phyloP scores from a whole-genome alignment of 306 rosid species.

The Sphenostylis stenocarpa region DNA sequence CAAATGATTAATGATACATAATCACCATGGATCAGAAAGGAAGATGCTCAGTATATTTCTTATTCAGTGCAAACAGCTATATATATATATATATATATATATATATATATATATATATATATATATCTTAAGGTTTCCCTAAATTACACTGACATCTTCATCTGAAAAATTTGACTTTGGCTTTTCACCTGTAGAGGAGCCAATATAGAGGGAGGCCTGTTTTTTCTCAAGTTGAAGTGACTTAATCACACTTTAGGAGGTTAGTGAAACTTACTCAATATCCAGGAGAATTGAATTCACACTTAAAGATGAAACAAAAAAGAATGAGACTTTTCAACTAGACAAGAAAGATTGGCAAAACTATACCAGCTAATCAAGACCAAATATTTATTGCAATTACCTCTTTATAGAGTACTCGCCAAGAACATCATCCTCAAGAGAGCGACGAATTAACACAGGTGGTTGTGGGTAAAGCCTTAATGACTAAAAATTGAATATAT shows the following conservation, averaged over 20 bases:
- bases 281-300: not conserved
- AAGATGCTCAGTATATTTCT: conserved; percentile 9
- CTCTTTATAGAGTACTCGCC: conserved; percentile 80
- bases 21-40: conserved; percentile 7
- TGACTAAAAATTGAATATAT: conserved; percentile 55
- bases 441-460: conserved; percentile 94
- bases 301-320: conserved; percentile 8
- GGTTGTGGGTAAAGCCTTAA: conserved; percentile 99
- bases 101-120: not conserved
- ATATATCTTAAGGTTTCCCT: not conserved
- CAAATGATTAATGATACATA: conserved; percentile 30
- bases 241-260: conserved; percentile 6
- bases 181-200: not conserved
- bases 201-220: not conserved
- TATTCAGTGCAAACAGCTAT: not conserved
- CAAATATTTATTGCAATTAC: conserved; percentile 39
- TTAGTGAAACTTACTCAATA: conserved; percentile 7
- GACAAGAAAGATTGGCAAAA: conserved; percentile 1
- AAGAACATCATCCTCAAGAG: conserved; percentile 72
- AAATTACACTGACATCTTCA: not conserved
- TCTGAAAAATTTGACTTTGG: conserved; percentile 8
- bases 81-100: not conserved
- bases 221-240: not conserved
- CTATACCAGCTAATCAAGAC: conserved; percentile 1
- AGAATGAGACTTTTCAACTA: not conserved